phyloP scores from a whole-genome alignment of 176 grass and related monocot species.

The Oryza rufipogon region DNA sequence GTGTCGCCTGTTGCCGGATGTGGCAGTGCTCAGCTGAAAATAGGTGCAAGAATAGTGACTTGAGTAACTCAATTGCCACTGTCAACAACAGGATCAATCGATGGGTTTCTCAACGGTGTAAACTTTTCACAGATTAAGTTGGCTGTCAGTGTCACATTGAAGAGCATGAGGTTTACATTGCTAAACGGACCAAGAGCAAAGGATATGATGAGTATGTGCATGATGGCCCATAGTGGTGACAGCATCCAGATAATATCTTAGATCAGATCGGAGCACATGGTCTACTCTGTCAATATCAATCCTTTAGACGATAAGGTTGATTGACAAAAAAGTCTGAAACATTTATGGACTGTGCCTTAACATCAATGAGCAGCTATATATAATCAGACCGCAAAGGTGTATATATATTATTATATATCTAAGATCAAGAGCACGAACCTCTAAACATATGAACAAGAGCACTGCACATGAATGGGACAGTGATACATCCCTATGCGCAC shows the following conservation, averaged over 20 bases:
- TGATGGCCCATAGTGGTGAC: background rate
- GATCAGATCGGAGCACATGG: background rate
- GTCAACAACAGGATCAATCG: background rate
- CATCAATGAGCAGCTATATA: background rate
- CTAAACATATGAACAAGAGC: background rate
- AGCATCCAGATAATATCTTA: constrained; percentile 9
- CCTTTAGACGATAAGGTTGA: background rate
- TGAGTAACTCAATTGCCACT: background rate
- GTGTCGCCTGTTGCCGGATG: constrained; percentile 33
- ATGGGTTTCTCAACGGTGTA: background rate
- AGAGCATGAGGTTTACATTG: background rate
- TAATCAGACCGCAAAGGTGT: background rate
- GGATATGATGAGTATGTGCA: background rate
- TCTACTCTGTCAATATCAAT: background rate
- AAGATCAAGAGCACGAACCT: constrained; percentile 2
- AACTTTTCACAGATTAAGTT: background rate
- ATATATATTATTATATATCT: too few relatives aligned
- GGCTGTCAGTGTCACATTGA: constrained; percentile 6
- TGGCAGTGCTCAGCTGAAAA: constrained; percentile 43
- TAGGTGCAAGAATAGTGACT: background rate
- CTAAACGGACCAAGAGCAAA: background rate
- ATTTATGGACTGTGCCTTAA: background rate
- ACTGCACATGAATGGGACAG: background rate
- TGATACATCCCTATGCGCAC: background rate
- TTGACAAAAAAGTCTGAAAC: background rate